A percentile compares a stretch with the other conserved stretches of the same genome.
These are phyloP conservation scores for Delphinella strobiligena DNA, from an alignment of 2,329 filamentous ascomycete species.

Conservation along the genomic window DNA sequence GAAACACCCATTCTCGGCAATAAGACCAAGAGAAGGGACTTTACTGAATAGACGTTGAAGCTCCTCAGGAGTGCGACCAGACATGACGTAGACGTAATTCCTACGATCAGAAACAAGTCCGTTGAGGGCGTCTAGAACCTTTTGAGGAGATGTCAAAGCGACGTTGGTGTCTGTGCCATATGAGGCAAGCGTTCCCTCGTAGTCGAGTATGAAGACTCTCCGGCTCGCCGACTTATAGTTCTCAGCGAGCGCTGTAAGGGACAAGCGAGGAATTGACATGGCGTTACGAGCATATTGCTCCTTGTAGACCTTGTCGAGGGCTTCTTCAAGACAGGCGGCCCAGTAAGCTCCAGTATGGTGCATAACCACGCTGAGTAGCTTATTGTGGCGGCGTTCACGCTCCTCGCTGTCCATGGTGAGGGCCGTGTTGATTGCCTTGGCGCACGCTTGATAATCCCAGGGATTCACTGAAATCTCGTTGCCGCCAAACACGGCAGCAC, in stretches of 20 bases:
- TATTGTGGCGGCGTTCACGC: conserved; percentile 61
- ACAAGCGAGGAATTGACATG: conserved; percentile 75
- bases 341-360: conserved; percentile 77
- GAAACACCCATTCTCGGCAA: conserved; percentile 92
- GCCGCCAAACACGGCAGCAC: conserved; percentile 69
- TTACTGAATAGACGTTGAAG: conserved; percentile 76
- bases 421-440: conserved; percentile 71
- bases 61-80: conserved; percentile 73
- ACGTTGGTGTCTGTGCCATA: conserved; percentile 78
- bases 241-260: conserved; percentile 49
- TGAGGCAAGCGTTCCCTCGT: conserved; percentile 82
- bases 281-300: conserved; percentile 78
- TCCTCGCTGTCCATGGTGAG: conserved; percentile 69
- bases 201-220: conserved; percentile 81
- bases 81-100: conserved; percentile 92
- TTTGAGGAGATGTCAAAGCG: conserved; percentile 74
- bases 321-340: conserved; percentile 63
- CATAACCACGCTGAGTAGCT: conserved; percentile 60
- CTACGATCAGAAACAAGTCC: conserved; percentile 67
- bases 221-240: conserved; percentile 55
- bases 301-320: conserved; percentile 64
- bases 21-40: conserved; percentile 73
- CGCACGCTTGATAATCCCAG: conserved; percentile 85
- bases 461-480: conserved; percentile 82
- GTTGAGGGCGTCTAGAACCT: conserved; percentile 70